Percentiles rank a stretch among this genome's conserved stretches.
Evolutionary conservation across 2,329 filamentous ascomycete genomes (phyloP).

Genomic region (Tolypocladium inflatum): DNA sequence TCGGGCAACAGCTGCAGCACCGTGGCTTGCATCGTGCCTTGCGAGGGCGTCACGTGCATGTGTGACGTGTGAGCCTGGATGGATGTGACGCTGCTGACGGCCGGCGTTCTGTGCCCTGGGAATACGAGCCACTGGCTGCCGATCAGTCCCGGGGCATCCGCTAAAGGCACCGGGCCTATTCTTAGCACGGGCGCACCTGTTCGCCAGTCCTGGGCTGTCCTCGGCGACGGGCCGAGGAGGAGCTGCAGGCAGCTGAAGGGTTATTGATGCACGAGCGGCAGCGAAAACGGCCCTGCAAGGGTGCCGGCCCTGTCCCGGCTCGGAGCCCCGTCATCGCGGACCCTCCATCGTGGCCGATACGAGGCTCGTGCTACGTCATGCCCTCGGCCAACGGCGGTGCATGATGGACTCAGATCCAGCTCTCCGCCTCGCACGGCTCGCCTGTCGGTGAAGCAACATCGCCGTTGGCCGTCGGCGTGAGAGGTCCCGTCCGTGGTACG

Average conservation of each 20-base stretch:
- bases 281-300: not conserved
- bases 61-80: not conserved
- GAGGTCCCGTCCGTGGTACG: not conserved
- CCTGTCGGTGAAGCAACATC: not conserved
- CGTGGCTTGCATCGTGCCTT: not conserved
- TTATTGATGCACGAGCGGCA: not conserved
- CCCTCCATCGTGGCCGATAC: not conserved
- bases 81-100: too few relatives aligned
- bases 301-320: not conserved
- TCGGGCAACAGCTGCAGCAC: not conserved
- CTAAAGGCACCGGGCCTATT: not conserved
- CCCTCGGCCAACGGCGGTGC: not conserved
- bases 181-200: not conserved
- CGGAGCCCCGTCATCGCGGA: not conserved
- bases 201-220: not conserved
- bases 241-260: not conserved
- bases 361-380: slow-evolving; percentile 13
- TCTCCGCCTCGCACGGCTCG: not conserved
- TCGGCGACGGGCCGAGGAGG: not conserved
- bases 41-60: not conserved
- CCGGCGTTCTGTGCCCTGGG: not conserved
- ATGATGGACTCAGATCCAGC: not conserved
- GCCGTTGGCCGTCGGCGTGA: not conserved
- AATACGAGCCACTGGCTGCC: not conserved
- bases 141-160: not conserved